Conservation (phyloP, 257 asterid species). For the Petunia axillaris region DNA sequence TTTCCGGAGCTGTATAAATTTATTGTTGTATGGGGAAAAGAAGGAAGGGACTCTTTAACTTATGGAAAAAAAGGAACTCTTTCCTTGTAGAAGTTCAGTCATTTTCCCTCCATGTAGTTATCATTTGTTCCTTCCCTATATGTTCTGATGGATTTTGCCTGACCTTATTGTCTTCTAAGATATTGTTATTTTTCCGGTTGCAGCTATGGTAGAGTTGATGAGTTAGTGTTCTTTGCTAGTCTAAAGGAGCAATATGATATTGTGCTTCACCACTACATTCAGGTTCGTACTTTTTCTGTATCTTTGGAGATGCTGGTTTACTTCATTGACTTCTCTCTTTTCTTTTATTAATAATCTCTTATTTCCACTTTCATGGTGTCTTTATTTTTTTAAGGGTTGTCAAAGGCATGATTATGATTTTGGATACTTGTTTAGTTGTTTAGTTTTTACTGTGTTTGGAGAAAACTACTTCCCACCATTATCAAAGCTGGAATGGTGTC, state of each 20-base stretch:
- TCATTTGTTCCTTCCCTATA: slow-evolving; percentile 11
- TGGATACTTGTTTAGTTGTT: slow-evolving; percentile 11
- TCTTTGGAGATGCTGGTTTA: neutral
- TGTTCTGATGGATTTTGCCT: neutral
- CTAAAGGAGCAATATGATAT: slow-evolving; percentile 92
- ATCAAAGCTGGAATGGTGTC: neutral
- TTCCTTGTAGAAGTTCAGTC: neutral
- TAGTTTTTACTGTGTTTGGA: neutral
- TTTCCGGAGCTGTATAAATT: neutral
- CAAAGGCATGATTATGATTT: slow-evolving; percentile 9
- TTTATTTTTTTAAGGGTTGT: slow-evolving; percentile 9
- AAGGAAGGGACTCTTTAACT: neutral
- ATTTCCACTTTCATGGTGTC: slow-evolving; percentile 14
- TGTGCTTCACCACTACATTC: slow-evolving; percentile 93
- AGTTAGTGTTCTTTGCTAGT: slow-evolving; percentile 93
- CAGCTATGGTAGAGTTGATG: slow-evolving; percentile 98
- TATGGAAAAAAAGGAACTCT: neutral
- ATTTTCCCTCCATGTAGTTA: neutral
- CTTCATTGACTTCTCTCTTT: neutral
- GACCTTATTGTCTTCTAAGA: neutral
- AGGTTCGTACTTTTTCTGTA: slow-evolving; percentile 59
- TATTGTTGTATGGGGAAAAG: neutral
- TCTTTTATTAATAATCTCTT: neutral
- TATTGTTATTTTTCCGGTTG: slow-evolving; percentile 28
- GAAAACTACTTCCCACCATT: neutral